Evolutionary conservation across 768 basidiomycete species (phyloP).

Genomic region (Hypsizygus marmoreus): DNA sequence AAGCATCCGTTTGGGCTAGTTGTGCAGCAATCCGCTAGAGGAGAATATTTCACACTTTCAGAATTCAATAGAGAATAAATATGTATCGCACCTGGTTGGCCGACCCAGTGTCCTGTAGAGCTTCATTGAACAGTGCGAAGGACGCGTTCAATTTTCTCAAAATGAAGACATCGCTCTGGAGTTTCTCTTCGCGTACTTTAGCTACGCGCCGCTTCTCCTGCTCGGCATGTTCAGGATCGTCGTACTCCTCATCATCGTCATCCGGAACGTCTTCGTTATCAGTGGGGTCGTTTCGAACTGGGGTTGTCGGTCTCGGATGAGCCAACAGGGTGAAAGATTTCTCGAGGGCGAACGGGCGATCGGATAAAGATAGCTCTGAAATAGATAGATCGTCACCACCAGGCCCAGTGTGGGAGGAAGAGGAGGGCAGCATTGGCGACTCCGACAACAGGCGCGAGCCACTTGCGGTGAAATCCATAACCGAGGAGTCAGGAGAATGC

Average conservation of each 20-base stretch:
- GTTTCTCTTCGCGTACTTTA: conserved; percentile 60
- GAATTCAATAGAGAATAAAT: neutral
- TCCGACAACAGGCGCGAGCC: conserved; percentile 33
- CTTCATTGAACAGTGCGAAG: conserved; percentile 69
- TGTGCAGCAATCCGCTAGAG: conserved; percentile 65
- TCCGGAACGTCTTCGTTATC: conserved; percentile 7
- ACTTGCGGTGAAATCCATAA: conserved; percentile 15
- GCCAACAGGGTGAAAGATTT: conserved; percentile 20
- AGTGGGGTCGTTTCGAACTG: conserved; percentile 8
- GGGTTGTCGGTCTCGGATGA: conserved; percentile 14
- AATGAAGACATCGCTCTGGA: conserved; percentile 73
- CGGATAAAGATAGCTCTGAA: conserved; percentile 37
- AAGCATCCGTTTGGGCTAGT: conserved; percentile 67
- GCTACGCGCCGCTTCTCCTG: conserved; percentile 16
- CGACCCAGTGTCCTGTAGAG: conserved; percentile 60
- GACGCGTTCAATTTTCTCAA: conserved; percentile 73
- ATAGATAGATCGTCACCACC: conserved; percentile 36
- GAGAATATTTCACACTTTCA: conserved; percentile 3
- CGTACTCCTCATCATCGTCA: conserved; percentile 8
- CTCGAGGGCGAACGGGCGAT: conserved; percentile 20
- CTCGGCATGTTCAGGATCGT: conserved; percentile 21
- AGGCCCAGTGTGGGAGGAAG: conserved; percentile 26
- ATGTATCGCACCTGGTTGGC: conserved; percentile 63
- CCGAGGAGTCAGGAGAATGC: conserved; percentile 16
- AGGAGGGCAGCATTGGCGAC: conserved; percentile 26